Base-by-base conservation (phyloP, 2,329 filamentous ascomycete genomes). In the Neocucurbitaria cava region DNA sequence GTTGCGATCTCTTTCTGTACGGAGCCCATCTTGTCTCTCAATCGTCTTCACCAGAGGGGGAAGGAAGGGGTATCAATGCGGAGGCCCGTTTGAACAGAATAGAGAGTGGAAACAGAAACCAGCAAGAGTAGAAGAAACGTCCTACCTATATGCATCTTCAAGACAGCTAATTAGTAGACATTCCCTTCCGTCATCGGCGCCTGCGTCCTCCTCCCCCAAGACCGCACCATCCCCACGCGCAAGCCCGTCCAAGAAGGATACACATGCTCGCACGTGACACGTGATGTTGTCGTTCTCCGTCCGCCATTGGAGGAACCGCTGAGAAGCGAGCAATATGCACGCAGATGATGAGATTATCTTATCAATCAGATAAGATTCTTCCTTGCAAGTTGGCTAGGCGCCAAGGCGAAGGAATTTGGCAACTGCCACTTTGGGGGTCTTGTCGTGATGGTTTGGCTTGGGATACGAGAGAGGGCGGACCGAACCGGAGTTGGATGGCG, bases 1-100 rank as follows among this genome's bases (percentile, higher is more conserved):
- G 77, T 80, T 2, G 73, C 60, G 15, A 64, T 57, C 17, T 62
- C 56, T 41, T 56, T 40, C 9, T 59, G 56, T 20, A 62, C 56
- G 15, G 61, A 64, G 28, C 59, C 63, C 63, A 66, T 66, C 13
- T 45, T 62, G 50, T 28, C 31, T 28, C 31, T n/a, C 23, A 24
- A 17, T 15, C 20, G 20, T 33, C 43, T 23, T 24, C 18, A 10
- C 3, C 13, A 13, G 2, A n/a, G 11, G 28, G n/a, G 21, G 23
- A 31, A 23, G 13, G 4, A 24, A 30, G 20, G 13, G 17, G 17
- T 30, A 21, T 24, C 21, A 5, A 3, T 24, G 8, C 31, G 23
- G 30, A 42, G 24, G 42, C 9, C 28, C 4, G 8, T 15, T 7
- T 31, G 30, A 11, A 31, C 30, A 31, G 30, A 31, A 11, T 10